These are phyloP conservation scores for Pichia nakasei DNA, from an alignment of 805 yeast genomes.

Conservation along the genomic window DNA sequence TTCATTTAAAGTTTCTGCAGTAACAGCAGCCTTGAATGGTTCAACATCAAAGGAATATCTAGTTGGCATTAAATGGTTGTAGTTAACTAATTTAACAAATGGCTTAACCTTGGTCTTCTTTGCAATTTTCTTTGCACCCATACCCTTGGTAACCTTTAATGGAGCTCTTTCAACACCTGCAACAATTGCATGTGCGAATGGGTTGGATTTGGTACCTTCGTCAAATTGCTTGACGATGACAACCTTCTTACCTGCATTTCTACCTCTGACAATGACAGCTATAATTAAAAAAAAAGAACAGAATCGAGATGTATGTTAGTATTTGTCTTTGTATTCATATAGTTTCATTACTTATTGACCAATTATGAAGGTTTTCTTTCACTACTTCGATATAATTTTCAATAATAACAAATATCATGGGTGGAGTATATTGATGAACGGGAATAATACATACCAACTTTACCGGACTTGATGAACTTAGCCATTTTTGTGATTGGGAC, in stretches of 20 bases:
- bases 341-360: too few relatives aligned
- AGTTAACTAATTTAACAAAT: conserved; percentile 97
- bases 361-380: too few relatives aligned
- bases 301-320: background rate
- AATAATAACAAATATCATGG: too few relatives aligned
- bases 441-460: conserved; percentile 75
- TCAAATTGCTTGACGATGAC: conserved; percentile 97
- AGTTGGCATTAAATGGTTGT: conserved; percentile 99
- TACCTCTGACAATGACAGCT: conserved; percentile 99
- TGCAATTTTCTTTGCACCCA: conserved; percentile 93
- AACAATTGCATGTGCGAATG: conserved; percentile 98
- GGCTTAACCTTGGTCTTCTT: conserved; percentile 98
- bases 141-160: conserved; percentile 88
- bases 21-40: conserved; percentile 81
- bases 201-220: conserved; percentile 97
- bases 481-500: conserved; percentile 53
- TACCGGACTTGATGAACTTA: conserved; percentile 99
- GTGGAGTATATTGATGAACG: too few relatives aligned
- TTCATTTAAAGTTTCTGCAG: conserved; percentile 92
- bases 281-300: conserved; percentile 12
- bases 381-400: too few relatives aligned
- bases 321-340: too few relatives aligned
- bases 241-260: conserved; percentile 99
- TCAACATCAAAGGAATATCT: conserved; percentile 98
- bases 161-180: conserved; percentile 99